A percentile compares a stretch with the other conserved stretches of the same genome.
Evolutionary conservation across 2,329 filamentous ascomycete genomes (phyloP).

Genomic region (Diaporthe capsici): DNA sequence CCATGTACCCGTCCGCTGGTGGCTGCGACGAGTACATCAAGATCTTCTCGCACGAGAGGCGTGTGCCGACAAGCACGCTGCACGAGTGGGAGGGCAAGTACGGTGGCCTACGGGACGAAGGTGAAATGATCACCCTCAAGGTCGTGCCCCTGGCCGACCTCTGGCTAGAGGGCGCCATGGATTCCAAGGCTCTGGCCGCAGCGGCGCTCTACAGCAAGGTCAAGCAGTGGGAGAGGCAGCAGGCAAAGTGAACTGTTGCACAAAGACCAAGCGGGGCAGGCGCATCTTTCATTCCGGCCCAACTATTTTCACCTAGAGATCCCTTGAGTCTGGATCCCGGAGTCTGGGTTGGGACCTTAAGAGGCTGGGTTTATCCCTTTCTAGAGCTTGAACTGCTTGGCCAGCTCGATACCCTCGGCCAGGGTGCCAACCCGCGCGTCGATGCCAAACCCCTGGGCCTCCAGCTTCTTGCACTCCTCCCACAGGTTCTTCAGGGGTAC

Average conservation of each 20-base stretch:
- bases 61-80: slow-evolving; percentile 64
- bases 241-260: slow-evolving; percentile 15
- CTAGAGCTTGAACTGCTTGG: slow-evolving; percentile 67
- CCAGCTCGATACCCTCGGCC: slow-evolving; percentile 83
- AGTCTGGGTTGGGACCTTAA: too few species aligned
- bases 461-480: slow-evolving; percentile 75
- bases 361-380: too few species aligned
- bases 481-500: slow-evolving; percentile 76
- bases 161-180: slow-evolving; percentile 70
- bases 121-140: slow-evolving; percentile 74
- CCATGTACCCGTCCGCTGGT: slow-evolving; percentile 70
- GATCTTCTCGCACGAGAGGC: slow-evolving; percentile 69
- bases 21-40: slow-evolving; percentile 74
- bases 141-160: slow-evolving; percentile 69
- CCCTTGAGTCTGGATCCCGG: neutral
- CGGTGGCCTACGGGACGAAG: slow-evolving; percentile 69
- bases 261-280: neutral
- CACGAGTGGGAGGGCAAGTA: slow-evolving; percentile 69
- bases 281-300: neutral
- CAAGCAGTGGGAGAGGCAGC: slow-evolving; percentile 60
- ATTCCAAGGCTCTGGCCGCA: slow-evolving; percentile 72
- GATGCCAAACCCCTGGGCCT: slow-evolving; percentile 81
- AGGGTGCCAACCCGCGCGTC: slow-evolving; percentile 84
- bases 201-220: slow-evolving; percentile 59
- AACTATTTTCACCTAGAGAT: neutral